Evolutionary conservation across 2,329 filamentous ascomycete species (phyloP), one percentile per base, ranked within the genome.

Genomic region (Paecilomyces fulvus): DNA sequence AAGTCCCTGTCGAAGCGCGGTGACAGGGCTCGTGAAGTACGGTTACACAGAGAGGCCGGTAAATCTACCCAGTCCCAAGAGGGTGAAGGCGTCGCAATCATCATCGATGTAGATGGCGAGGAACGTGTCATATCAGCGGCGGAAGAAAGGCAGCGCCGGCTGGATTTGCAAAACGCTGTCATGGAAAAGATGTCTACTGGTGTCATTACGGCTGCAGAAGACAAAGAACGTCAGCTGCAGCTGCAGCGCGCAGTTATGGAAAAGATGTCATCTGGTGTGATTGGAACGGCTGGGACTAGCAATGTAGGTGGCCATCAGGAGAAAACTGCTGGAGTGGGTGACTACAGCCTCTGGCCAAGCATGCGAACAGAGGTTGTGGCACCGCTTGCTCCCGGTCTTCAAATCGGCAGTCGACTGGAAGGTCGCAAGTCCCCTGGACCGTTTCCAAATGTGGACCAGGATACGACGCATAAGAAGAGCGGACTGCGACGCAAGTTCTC

Each of bases 111-210:
- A 23, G 56, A 59, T 17, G 66, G 66, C 12, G 21, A 59, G 2
- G 56, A 56, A 11, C 65, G 59, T 14, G 37, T 62, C 48, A 59
- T 68, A 43, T 60, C 55, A 1, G 56, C 56, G 1, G 60, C 53
- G 4, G 63, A 67, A 55, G 63, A 64, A 51, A 52, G 48, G 6
- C 58, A 64, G 49, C 61, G 64, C 1, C 54, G 58, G 5, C 25
- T 59, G 3, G 56, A 61, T 33, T 53, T 68, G 6, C 63, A 64
- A 30, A 58, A 62, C 10, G 66, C 65, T 2, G 66, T 67, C 10
- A 57, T 62, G 37, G 62, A 65, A n/a, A 66, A 63, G 53, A 67
- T 67, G 66, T 56, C 43, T n/a, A 56, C 65, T 1, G 60, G 37
- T 43, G 37, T 43, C 37, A 43, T 43, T 9, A 60, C 55, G 1